phyloP scores from a whole-genome alignment of 306 rosid genomes.

The Sicyos baderoa region DNA sequence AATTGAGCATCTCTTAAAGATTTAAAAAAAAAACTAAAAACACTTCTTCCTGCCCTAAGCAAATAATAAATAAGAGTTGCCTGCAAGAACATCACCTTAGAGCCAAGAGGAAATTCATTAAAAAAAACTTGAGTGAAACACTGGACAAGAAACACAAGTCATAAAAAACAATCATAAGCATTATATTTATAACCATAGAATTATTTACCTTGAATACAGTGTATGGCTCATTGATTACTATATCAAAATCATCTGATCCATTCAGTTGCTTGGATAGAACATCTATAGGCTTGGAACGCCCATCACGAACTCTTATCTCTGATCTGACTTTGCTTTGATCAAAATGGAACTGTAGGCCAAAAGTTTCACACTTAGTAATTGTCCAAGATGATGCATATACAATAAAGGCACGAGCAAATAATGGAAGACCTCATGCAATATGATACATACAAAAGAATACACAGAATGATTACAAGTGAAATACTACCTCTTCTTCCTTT shows the following conservation, averaged over 20 bases:
- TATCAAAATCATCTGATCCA: slow-evolving; percentile 78
- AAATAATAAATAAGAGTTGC: no score
- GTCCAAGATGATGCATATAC: not conserved
- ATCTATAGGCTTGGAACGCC: slow-evolving; percentile 91
- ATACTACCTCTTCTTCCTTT: slow-evolving; percentile 86
- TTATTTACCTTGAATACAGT: slow-evolving; percentile 78
- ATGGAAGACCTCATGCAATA: slow-evolving; percentile 2
- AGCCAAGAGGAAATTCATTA: no score
- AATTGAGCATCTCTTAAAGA: no score
- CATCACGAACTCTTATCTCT: slow-evolving; percentile 94
- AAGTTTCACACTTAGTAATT: not conserved
- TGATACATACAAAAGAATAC: not conserved
- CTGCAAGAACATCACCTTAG: no score
- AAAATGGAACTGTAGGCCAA: slow-evolving; percentile 73
- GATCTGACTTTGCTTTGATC: slow-evolving; percentile 98
- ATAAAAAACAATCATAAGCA: not conserved
- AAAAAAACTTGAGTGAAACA: not conserved
- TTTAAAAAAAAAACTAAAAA: no score
- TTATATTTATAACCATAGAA: slow-evolving; percentile 4
- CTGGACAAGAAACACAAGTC: not conserved
- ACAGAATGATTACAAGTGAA: slow-evolving; percentile 9
- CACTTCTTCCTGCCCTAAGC: no score
- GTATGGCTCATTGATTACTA: slow-evolving; percentile 85
- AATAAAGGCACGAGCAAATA: slow-evolving; percentile 2
- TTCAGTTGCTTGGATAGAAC: slow-evolving; percentile 72